Conservation (phyloP, 1,284 basidiomycete species). For the Ceratorhiza oryzae-sativae region DNA sequence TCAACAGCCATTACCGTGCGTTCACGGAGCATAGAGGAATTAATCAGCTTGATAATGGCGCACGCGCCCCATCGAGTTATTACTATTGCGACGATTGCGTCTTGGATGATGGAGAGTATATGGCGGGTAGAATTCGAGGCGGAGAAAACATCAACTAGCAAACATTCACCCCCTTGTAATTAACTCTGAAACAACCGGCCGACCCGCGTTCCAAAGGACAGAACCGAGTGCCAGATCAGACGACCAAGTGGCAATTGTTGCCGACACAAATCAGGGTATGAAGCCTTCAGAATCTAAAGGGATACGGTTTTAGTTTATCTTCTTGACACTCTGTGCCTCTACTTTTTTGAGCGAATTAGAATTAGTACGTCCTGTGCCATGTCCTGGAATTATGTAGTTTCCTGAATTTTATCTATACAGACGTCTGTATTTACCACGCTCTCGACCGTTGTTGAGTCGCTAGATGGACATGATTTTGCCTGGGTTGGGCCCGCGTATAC, state of each 20-base stretch:
- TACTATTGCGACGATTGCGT: background rate
- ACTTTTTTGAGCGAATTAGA: conserved; percentile 53
- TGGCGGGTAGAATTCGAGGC: background rate
- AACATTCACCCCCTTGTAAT: background rate
- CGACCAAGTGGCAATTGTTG: background rate
- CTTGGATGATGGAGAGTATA: background rate
- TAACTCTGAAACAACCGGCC: background rate
- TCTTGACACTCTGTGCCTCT: conserved; percentile 50
- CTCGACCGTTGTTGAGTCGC: conserved; percentile 50
- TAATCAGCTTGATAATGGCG: too few relatives aligned
- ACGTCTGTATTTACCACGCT: conserved; percentile 51
- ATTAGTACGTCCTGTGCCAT: conserved; percentile 43
- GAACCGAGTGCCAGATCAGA: conserved; percentile 5
- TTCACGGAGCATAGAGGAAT: too few relatives aligned
- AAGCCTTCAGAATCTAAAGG: conserved; percentile 18
- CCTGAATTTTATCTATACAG: conserved; percentile 41
- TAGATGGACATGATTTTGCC: conserved; percentile 51
- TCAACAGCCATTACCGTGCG: too few relatives aligned
- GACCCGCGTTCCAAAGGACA: background rate
- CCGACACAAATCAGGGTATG: background rate
- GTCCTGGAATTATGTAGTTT: background rate
- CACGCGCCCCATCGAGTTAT: background rate
- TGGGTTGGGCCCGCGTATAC: conserved; percentile 53
- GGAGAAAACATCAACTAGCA: background rate
- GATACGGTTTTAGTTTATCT: conserved; percentile 51